These are phyloP conservation scores for Cardamine chenopodiifolia DNA, from an alignment of 345 rosid species.

Conservation along the genomic window DNA sequence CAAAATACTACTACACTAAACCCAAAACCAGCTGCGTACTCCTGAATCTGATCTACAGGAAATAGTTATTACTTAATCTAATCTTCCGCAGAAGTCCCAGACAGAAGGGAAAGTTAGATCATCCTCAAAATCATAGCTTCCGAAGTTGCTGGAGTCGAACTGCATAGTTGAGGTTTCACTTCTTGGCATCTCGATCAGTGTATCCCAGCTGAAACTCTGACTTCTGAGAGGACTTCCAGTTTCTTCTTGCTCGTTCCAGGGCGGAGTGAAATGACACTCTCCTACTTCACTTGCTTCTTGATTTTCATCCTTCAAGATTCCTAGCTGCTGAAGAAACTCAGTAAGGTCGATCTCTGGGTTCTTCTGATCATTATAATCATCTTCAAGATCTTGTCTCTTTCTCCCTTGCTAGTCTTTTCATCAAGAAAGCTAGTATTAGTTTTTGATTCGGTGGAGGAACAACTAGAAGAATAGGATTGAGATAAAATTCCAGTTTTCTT, in stretches of 20 bases:
- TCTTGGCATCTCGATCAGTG: conserved; percentile 61
- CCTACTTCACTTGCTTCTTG: conserved; percentile 42
- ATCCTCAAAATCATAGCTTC: conserved; percentile 57
- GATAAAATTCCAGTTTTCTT: conserved; percentile 53
- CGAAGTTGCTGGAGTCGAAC: conserved; percentile 40
- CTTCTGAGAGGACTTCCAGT: conserved; percentile 43
- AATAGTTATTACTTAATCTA: conserved; percentile 30
- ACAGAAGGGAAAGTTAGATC: conserved; percentile 60
- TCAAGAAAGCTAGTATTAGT: conserved; percentile 35
- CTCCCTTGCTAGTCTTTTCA: conserved; percentile 35
- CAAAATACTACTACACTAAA: conserved; percentile 33
- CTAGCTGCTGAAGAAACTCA: conserved; percentile 92
- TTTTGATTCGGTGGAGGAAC: conserved; percentile 52
- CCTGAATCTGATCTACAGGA: conserved; percentile 31
- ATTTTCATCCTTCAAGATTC: conserved; percentile 58
- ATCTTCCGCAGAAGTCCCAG: conserved; percentile 67
- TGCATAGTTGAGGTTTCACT: conserved; percentile 41
- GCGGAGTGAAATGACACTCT: conserved; percentile 26
- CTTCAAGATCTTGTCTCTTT: conserved; percentile 38
- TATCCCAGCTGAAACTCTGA: conserved; percentile 73
- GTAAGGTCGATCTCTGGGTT: conserved; percentile 88
- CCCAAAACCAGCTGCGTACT: conserved; percentile 29
- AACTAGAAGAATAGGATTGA: conserved; percentile 48
- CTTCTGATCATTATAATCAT: conserved; percentile 44
- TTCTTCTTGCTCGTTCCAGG: conserved; percentile 49